Conservation (phyloP, 805 yeast genomes). For the Brettanomyces custersianus region DNA sequence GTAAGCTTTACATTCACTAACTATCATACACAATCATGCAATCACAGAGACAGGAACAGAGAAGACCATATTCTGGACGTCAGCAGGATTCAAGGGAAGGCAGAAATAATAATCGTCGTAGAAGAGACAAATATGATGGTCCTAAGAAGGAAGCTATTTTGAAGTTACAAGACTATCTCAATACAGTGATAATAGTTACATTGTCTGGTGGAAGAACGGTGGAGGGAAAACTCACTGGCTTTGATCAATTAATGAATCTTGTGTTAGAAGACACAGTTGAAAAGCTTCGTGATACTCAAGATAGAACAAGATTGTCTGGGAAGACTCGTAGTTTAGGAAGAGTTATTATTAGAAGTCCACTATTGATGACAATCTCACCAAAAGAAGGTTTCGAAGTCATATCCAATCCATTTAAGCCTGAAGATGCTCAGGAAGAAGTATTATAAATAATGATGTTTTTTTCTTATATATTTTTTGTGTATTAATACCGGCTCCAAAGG, state of each 20-base stretch:
- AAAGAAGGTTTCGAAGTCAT: slow-evolving; percentile 62
- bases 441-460: background rate
- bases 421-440: background rate
- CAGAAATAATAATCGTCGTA: slow-evolving; percentile 5
- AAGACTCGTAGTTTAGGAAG: slow-evolving; percentile 62
- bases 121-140: slow-evolving; percentile 38
- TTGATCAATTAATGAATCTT: slow-evolving; percentile 71
- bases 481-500: background rate
- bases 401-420: slow-evolving; percentile 51
- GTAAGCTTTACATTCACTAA: no score
- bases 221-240: slow-evolving; percentile 77
- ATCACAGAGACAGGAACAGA: background rate
- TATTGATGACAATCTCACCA: slow-evolving; percentile 66
- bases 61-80: slow-evolving; percentile 1
- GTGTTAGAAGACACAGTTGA: slow-evolving; percentile 69
- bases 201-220: slow-evolving; percentile 76
- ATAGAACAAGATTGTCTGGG: slow-evolving; percentile 35
- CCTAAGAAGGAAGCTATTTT: slow-evolving; percentile 90
- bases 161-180: slow-evolving; percentile 69
- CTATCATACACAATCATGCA: background rate
- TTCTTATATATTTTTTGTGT: background rate
- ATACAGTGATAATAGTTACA: slow-evolving; percentile 63
- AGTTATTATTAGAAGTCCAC: slow-evolving; percentile 82
- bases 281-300: slow-evolving; percentile 43
- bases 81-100: slow-evolving; percentile 1